Evolutionary conservation across 768 basidiomycete genomes (phyloP), one percentile per base, ranked within the genome.

Genomic region (Boletellus emodensis): DNA sequence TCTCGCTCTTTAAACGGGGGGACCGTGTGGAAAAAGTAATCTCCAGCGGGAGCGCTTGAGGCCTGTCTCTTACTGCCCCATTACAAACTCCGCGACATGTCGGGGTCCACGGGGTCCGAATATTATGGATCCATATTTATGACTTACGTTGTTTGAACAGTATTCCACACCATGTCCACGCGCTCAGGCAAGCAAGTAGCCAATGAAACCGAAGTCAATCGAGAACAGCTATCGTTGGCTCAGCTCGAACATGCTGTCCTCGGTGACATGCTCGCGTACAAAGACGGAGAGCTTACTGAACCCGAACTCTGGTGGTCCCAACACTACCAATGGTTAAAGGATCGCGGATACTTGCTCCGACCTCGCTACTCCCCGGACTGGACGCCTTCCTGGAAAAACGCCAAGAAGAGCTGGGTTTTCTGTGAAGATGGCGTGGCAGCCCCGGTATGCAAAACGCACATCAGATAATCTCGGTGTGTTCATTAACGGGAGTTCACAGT

Each of bases 351-450:
- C 5, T 0, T 52, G 3, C 56, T 63, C 35, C 54, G 61, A 10
- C 48, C 46, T 5, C 61, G 61, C 3, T 62, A 62, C 41, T 40
- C 49, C 26, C 61, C 61, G 0, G 52, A 48, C 2, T 62, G 61
- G 62, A 35, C 22, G 0, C 62, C 62, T 6, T 63, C 62, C 22
- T 63, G 61, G 62, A 30, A 49, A 28, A 33, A 33, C 9, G 42
- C 44, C 0, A 46, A 46, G 11, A 53, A 48, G 4, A 40, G 3
- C 2, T 17, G 51, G 42, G 1, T 38, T 1, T 9, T n/a, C 4
- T 47, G 42, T 18, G 57, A 60, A 26, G 58, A 56, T 33, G 1
- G 54, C 11, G 0, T 3, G 10, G 18, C 1, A 15, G 55, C 52
- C 4, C 2, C 3, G 17, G 20, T 60, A 60, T 41, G 62, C 14